phyloP scores from a whole-genome alignment of 768 basidiomycete genomes.

The Serendipita sp. region DNA sequence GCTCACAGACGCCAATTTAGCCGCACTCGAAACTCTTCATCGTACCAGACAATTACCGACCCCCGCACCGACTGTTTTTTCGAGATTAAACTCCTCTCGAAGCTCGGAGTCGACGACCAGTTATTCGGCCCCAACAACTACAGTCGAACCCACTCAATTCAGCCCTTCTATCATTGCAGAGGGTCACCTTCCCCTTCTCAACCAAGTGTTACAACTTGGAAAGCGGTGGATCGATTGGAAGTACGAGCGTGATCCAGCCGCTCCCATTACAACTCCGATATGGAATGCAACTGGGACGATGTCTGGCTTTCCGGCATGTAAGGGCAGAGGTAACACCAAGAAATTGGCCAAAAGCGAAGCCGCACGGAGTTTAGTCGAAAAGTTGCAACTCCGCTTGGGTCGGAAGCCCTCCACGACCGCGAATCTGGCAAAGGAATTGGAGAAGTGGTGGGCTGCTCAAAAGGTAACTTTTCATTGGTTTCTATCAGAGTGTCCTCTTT shows the following conservation, averaged over 20 bases:
- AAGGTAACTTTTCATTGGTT: not conserved
- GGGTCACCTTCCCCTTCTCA: constrained; percentile 68
- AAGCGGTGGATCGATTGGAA: constrained; percentile 53
- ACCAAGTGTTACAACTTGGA: constrained; percentile 52
- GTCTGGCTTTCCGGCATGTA: constrained; percentile 41
- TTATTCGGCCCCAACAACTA: no score
- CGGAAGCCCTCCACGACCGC: not conserved
- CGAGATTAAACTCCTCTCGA: no score
- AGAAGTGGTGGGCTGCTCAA: not conserved
- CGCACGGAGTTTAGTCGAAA: constrained; percentile 21
- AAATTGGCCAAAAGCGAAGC: constrained; percentile 69
- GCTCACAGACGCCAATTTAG: no score
- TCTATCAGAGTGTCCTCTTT: no score
- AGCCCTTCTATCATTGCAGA: not conserved
- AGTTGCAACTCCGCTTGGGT: not conserved
- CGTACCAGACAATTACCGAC: no score
- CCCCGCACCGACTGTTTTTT: no score
- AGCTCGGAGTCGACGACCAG: no score
- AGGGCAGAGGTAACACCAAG: constrained; percentile 58
- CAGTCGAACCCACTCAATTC: no score
- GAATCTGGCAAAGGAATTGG: not conserved
- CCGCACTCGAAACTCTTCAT: no score
- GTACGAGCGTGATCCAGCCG: constrained; percentile 32
- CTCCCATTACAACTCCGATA: constrained; percentile 53
- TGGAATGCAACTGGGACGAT: constrained; percentile 57